Evolutionary conservation across 140 eudicot species (phyloP), one percentile per base, ranked within the genome.

Genomic region (Anethum foeniculum): DNA sequence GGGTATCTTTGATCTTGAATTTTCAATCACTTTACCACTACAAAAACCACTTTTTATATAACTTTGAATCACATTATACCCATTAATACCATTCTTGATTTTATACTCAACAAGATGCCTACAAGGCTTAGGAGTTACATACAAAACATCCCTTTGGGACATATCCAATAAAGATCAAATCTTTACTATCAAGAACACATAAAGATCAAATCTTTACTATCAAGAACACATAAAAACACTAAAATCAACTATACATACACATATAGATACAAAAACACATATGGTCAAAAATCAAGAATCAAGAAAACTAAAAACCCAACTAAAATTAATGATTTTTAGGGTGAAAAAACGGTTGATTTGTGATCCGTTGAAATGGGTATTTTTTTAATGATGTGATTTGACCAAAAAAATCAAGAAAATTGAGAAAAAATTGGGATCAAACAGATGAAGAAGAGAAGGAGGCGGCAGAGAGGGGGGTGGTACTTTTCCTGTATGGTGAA

Each of bases 91-190:
- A 83, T 92, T 83, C 72, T 85, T 90, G 28, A 82, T 79, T 93
- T 88, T 92, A 87, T 86, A 92, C 85, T 87, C 89, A 11, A 82
- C 87, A 72, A 92, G 90, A 78, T 92, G 93, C 80, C 86, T 86
- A 89, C 97, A 92, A 80, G 93, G 88, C 72, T 84, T 86, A 28
- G 88, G 90, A 87, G 80, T 82, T 76, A 86, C 75, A 79, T 36
- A 71, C 2, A 73, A 49, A 27, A 36, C 28, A 56, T 81, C 79
- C 71, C 85, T 83, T 41, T 86, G 74, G 64, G 84, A 68, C 90
- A 87, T 87, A 78, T 18, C 44, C 68, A 54, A 76, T 62, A 62
- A 62, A 62, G 34, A 62, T 62, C 69, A 62, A 62, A 62, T n/a
- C 69, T 62, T 62, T 62, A n/a, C 69, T 62, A 62, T 62, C 69